Evolutionary conservation across 163 green algal species (phyloP), one percentile per base, ranked within the genome.

Genomic region (Scenedesmus sp.): DNA sequence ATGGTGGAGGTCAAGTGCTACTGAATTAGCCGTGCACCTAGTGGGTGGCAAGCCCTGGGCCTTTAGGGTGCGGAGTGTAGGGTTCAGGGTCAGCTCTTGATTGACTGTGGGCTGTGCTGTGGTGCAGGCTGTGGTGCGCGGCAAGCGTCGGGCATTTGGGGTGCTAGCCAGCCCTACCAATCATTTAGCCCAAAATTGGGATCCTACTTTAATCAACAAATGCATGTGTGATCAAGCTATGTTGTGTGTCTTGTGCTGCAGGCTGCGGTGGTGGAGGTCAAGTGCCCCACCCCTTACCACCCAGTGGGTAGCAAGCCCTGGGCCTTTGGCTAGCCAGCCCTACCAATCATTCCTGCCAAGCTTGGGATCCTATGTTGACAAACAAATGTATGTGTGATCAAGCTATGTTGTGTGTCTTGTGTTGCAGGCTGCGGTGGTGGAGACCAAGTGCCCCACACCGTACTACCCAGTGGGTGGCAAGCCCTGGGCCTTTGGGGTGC

Each of bases 401-500:
- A 13, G n/a, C 26, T 55, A 2, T 60, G 12, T 64, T 70, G 5
- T 55, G 34, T 46, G 1, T 18, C 59, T 2, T 59, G 15, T 57
- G 2, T 3, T 82, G 62, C 64, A 90, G 85, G 62, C 64, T n/a
- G 66, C 52, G 13, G 66, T 84, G 55, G 67, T 90, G 0, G 86
- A 90, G 86, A 70, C 73, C 20, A 90, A 90, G 86, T 90, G 86
- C 62, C 86, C 86, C 20, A 70, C 86, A 1, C 86, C 86, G 54
- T 90, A 59, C 52, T 90, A 74, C 16, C 67, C 86, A 1, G 86
- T 90, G 23, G 26, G 20, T 4, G 70, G 52, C 54, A 54, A 34
- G 52, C 70, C 70, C 54, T 90, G 86, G 67, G 86, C 67, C 52
- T 90, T 90, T 90, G 67, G 86, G 12, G 18, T 90, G 66, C 26